Evolutionary conservation across 345 rosid genomes (phyloP), one percentile per base, ranked within the genome.

Genomic region (Cardamine resedifolia): DNA sequence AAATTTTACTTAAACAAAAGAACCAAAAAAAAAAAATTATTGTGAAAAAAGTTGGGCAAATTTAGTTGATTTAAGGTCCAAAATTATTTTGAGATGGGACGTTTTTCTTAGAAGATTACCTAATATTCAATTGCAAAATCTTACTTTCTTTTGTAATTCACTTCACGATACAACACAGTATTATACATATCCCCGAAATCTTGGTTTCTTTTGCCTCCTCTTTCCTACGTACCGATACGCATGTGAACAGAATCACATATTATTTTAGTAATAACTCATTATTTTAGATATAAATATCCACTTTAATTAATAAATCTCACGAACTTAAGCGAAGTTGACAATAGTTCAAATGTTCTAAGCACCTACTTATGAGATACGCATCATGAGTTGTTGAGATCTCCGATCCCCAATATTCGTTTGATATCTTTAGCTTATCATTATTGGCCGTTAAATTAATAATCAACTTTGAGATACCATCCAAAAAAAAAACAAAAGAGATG

Each of bases 371-470:
- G 68, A 58, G 67, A 76, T 76, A 70, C 71, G 67, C 63, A 64
- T 71, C 20, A 58, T 65, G 67, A 64, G 80, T 77, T 2, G 80
- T 71, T 77, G 68, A 63, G 76, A 71, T 77, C 56, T 65, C 50
- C n/a, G n/a, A n/a, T n/a, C n/a, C 71, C 2, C 23, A 58, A 77
- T 77, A 64, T 77, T 77, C 72, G 63, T 58, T 65, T 70, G 61
- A n/a, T 71, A 71, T 71, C 68, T 50, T 71, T 71, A 48, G 9
- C 48, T 57, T 62, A 62, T 47, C 66, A 62, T 76, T 56, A 48
- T 65, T 58, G 55, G 52, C 10, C 38, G 16, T 27, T 23, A 62
- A 5, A 49, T 48, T 23, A 58, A 36, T 31, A 10, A 58, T 33
- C 12, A 70, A 47, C 18, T 58, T 70, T 58, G 16, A 36, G 74